Evolutionary conservation across 2,329 filamentous ascomycete species (phyloP).

Genomic region (Fusarium beomiforme): DNA sequence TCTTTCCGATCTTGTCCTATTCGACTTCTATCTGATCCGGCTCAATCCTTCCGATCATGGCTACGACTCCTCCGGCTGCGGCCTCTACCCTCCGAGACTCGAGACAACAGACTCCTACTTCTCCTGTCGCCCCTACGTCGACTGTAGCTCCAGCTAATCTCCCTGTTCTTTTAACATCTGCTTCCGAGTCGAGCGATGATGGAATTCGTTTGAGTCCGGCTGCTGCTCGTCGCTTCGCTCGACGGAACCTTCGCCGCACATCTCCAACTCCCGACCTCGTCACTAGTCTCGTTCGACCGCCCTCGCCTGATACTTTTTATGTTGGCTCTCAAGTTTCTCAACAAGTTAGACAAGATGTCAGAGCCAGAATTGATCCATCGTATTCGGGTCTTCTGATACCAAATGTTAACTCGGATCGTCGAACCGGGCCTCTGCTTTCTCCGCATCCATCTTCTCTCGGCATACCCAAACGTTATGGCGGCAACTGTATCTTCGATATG

Average conservation of each 20-base stretch:
- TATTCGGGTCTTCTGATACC: slow-evolving; percentile 33
- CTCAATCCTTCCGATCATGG: slow-evolving; percentile 23
- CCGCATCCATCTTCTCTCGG: slow-evolving; percentile 53
- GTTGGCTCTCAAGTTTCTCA: slow-evolving; percentile 42
- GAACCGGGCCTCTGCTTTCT: slow-evolving; percentile 48
- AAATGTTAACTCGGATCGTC: slow-evolving; percentile 41
- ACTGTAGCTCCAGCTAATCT: background rate
- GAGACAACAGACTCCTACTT: slow-evolving; percentile 22
- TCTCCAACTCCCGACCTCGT: slow-evolving; percentile 53
- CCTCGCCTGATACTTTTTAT: slow-evolving; percentile 51
- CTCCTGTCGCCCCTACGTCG: slow-evolving; percentile 10
- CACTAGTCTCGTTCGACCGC: slow-evolving; percentile 52
- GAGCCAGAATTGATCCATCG: slow-evolving; percentile 18
- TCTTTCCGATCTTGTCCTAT: slow-evolving; percentile 6
- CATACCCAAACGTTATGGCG: slow-evolving; percentile 52
- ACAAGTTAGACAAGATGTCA: slow-evolving; percentile 33
- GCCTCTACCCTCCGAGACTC: slow-evolving; percentile 10
- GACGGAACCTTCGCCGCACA: slow-evolving; percentile 48
- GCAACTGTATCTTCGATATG: slow-evolving; percentile 55
- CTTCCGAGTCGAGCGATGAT: slow-evolving; percentile 52
- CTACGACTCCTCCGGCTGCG: slow-evolving; percentile 32
- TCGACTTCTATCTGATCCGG: slow-evolving; percentile 6
- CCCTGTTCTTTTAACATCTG: slow-evolving; percentile 27
- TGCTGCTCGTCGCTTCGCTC: slow-evolving; percentile 49
- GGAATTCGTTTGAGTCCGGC: slow-evolving; percentile 48